Evolutionary conservation across 83 land plant species (phyloP).

Genomic region (Thuja plicata): DNA sequence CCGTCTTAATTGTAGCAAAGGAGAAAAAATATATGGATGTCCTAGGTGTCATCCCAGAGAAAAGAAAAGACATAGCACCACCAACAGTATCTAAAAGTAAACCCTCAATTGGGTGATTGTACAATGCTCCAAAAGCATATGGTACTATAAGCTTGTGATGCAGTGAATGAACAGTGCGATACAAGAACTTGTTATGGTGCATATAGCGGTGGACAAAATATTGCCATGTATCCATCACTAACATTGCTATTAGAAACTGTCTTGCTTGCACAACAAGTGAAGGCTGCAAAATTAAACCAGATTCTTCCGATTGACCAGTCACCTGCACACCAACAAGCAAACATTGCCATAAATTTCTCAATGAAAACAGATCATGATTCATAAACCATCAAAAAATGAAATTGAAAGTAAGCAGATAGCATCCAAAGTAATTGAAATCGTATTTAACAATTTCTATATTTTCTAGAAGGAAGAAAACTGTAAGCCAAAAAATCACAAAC

Average conservation of each 20-base stretch:
- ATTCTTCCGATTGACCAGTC: not conserved
- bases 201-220: conserved; percentile 81
- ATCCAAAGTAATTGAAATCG: not conserved
- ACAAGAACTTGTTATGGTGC: conserved; percentile 83
- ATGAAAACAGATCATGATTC: not conserved
- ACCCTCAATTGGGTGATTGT: conserved; percentile 86
- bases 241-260: conserved; percentile 68
- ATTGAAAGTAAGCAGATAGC: not conserved
- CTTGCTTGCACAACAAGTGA: conserved; percentile 29
- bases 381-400: not conserved
- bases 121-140: conserved; percentile 83
- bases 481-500: not conserved
- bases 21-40: conserved; percentile 78
- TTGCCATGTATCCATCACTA: conserved; percentile 92
- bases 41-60: conserved; percentile 83
- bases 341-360: not conserved
- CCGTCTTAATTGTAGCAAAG: conserved; percentile 80
- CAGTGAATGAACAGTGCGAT: conserved; percentile 68
- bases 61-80: conserved; percentile 77
- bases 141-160: conserved; percentile 81
- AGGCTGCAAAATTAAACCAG: conserved; percentile 14
- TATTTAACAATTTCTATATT: not conserved
- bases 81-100: conserved; percentile 80
- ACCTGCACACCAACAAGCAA: not conserved
- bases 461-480: not conserved